Percentiles rank a stretch among this genome's conserved stretches.
These are phyloP conservation scores for Ganoderma lucidum DNA, from an alignment of 1,284 basidiomycete genomes.

Conservation along the genomic window DNA sequence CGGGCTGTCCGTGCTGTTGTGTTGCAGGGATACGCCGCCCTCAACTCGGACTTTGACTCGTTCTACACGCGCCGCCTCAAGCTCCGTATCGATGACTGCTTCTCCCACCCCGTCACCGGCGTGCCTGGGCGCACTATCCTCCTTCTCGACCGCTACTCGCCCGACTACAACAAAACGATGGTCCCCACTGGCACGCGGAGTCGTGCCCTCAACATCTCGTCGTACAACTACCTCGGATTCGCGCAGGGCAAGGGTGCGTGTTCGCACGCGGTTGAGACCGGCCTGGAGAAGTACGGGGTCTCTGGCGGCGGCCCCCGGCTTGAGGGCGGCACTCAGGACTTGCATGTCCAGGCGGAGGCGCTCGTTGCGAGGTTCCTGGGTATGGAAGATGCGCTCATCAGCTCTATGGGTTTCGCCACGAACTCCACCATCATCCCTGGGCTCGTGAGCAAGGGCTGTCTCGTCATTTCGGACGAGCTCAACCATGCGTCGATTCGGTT, in stretches of 20 bases:
- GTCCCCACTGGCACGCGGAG: conserved; percentile 83
- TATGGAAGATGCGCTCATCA: conserved; percentile 88
- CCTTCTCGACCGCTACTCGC: conserved; percentile 85
- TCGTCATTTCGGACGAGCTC: conserved; percentile 97
- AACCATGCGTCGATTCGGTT: conserved; percentile 98
- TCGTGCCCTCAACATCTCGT: conserved; percentile 95
- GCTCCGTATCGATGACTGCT: conserved; percentile 94
- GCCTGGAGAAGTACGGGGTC: conserved; percentile 83
- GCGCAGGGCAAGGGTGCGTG: conserved; percentile 94
- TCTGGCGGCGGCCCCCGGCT: conserved; percentile 82
- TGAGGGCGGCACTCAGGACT: conserved; percentile 85
- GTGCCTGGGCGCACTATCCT: conserved; percentile 95
- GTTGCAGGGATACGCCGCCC: conserved; percentile 89
- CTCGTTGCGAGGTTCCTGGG: conserved; percentile 93
- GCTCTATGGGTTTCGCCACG: conserved; percentile 98
- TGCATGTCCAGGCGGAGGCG: conserved; percentile 86
- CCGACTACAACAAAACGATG: conserved; percentile 87
- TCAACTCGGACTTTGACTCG: conserved; percentile 99
- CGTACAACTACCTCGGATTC: conserved; percentile 99
- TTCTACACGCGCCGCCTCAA: conserved; percentile 99
- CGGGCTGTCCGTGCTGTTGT: conserved; percentile 19
- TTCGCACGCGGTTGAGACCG: conserved; percentile 91
- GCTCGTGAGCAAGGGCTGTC: conserved; percentile 88
- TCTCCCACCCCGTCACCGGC: conserved; percentile 92
- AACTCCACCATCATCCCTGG: conserved; percentile 97